These are phyloP conservation scores for Plantago ovata DNA, from an alignment of 257 asterid species.

Conservation along the genomic window DNA sequence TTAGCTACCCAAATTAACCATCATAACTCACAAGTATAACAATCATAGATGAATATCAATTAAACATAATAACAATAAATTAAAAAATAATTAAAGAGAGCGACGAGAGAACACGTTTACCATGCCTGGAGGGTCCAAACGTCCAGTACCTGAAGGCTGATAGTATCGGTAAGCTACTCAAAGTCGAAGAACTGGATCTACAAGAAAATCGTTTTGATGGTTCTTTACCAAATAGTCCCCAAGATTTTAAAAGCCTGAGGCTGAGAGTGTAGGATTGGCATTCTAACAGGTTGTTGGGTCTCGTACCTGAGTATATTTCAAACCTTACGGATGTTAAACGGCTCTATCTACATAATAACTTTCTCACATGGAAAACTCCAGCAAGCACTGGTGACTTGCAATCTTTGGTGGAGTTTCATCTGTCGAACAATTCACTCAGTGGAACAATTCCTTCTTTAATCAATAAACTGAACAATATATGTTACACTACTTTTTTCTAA, in stretches of 20 bases:
- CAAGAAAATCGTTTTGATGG: constrained; percentile 41
- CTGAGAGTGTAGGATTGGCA: constrained; percentile 28
- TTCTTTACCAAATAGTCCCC: constrained; percentile 35
- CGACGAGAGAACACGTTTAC: too few relatives aligned
- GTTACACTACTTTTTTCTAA: constrained; percentile 29
- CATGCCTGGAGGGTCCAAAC: constrained; percentile 40
- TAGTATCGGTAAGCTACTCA: constrained; percentile 39
- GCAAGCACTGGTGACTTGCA: constrained; percentile 38
- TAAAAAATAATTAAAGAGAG: too few relatives aligned
- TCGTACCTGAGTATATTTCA: constrained; percentile 35
- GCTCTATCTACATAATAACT: constrained; percentile 34
- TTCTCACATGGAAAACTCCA: constrained; percentile 42
- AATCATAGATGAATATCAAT: too few relatives aligned
- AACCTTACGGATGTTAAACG: constrained; percentile 30
- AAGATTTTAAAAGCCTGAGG: constrained; percentile 35
- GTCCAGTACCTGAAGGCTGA: constrained; percentile 49
- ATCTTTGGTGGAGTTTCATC: constrained; percentile 37
- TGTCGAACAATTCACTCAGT: constrained; percentile 41
- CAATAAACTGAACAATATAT: constrained; percentile 22
- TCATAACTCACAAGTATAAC: too few relatives aligned
- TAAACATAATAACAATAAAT: too few relatives aligned
- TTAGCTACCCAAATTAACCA: too few relatives aligned
- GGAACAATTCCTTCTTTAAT: constrained; percentile 55
- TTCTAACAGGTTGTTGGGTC: constrained; percentile 40
- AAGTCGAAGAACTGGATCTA: constrained; percentile 41